Conservation (phyloP, 2,329 filamentous ascomycete genomes). For the Lizonia empirigonia region DNA sequence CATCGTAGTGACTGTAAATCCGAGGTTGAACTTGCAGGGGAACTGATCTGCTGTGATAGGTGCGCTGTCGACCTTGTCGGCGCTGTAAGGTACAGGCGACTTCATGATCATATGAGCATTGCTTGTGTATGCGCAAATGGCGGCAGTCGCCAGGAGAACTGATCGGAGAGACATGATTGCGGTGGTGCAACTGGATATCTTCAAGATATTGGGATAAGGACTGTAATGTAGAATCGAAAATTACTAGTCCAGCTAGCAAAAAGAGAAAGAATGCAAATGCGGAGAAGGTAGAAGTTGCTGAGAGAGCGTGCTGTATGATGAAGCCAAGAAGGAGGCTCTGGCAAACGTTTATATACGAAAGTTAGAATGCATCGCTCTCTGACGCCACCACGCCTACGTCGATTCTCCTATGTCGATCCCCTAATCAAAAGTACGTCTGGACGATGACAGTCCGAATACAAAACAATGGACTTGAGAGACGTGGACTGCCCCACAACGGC, state of each 20-base stretch:
- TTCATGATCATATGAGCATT: slow-evolving; percentile 78
- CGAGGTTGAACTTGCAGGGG: slow-evolving; percentile 65
- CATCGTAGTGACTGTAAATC: slow-evolving; percentile 40
- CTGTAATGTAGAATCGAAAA: slow-evolving; percentile 12
- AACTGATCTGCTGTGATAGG: slow-evolving; percentile 71
- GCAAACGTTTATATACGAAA: slow-evolving; percentile 34
- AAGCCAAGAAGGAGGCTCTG: slow-evolving; percentile 16
- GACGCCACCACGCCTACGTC: slow-evolving; percentile 18
- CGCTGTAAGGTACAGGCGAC: slow-evolving; percentile 67
- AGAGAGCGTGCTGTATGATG: slow-evolving; percentile 32
- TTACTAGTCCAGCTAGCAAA: slow-evolving; percentile 18
- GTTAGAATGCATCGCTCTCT: slow-evolving; percentile 6
- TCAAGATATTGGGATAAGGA: slow-evolving; percentile 24
- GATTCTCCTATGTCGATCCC: slow-evolving; percentile 27
- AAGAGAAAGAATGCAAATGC: slow-evolving; percentile 14
- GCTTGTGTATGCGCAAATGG: slow-evolving; percentile 45
- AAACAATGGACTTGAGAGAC: slow-evolving; percentile 32
- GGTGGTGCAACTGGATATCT: slow-evolving; percentile 22
- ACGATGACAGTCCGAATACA: slow-evolving; percentile 27
- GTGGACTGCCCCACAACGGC: slow-evolving; percentile 31
- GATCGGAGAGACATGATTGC: slow-evolving; percentile 59
- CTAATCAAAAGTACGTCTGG: slow-evolving; percentile 41
- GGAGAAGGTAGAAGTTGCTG: slow-evolving; percentile 26
- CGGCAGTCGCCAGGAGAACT: slow-evolving; percentile 54
- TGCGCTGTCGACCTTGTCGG: slow-evolving; percentile 60